These are phyloP conservation scores for Schizosaccharomyces japonicus DNA, from an alignment of 805 yeast genomes.

Conservation along the genomic window DNA sequence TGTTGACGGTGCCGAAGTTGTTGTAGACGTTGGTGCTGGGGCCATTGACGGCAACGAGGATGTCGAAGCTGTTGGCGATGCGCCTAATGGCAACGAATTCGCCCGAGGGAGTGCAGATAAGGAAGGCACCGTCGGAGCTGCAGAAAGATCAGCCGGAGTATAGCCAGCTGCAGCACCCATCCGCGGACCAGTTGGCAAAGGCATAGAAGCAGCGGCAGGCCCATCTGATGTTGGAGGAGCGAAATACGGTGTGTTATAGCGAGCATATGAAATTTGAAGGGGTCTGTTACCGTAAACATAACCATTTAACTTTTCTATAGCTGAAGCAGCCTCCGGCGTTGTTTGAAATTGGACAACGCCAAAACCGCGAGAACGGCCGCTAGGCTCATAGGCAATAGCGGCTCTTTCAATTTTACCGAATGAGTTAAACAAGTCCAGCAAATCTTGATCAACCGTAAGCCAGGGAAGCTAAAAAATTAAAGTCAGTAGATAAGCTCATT, in stretches of 20 bases:
- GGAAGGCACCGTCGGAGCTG: not conserved
- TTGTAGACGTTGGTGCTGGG: not conserved
- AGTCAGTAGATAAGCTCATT: not conserved
- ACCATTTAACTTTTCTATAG: constrained; percentile 49
- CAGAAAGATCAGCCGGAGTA: not conserved
- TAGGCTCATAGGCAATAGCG: constrained; percentile 38
- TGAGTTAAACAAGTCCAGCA: constrained; percentile 64
- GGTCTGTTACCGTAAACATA: constrained; percentile 71
- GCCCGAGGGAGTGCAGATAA: not conserved
- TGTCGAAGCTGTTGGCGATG: not conserved
- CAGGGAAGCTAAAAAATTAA: constrained; percentile 44
- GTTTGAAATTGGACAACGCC: constrained; percentile 65
- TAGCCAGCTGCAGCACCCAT: not conserved
- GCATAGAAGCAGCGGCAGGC: too few species aligned
- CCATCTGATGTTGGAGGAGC: too few species aligned
- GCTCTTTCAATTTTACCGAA: constrained; percentile 56
- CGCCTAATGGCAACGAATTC: not conserved
- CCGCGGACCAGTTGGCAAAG: not conserved
- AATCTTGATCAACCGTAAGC: constrained; percentile 67
- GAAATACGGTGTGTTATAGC: constrained; percentile 11
- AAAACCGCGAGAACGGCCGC: constrained; percentile 51
- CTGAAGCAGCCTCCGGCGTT: constrained; percentile 43
- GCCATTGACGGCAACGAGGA: not conserved
- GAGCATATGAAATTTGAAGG: constrained; percentile 45
- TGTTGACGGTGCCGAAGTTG: too few species aligned